Evolutionary conservation across 306 rosid species (phyloP).

Genomic region (Prunus mume): DNA sequence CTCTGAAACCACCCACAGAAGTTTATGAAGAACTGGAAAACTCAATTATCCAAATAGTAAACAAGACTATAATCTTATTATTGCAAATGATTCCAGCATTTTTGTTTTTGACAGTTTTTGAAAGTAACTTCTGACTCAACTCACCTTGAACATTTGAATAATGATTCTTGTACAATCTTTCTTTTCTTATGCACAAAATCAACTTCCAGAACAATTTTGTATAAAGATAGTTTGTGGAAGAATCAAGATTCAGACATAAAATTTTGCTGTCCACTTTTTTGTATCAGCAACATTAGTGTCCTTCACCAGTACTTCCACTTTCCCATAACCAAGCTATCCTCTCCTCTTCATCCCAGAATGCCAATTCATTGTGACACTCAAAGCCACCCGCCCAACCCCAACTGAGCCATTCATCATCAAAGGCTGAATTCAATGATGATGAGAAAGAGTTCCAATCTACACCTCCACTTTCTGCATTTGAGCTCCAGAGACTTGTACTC

Average conservation of each 20-base stretch:
- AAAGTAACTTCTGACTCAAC: neutral
- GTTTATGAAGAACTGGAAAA: neutral
- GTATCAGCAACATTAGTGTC: neutral
- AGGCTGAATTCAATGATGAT: conserved; percentile 39
- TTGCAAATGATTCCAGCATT: neutral
- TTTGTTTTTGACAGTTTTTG: neutral
- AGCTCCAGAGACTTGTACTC: conserved; percentile 31
- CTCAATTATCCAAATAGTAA: neutral
- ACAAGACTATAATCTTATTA: neutral
- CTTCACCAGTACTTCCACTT: conserved; percentile 21
- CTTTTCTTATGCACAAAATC: neutral
- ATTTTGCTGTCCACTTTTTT: neutral
- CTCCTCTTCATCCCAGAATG: conserved; percentile 35
- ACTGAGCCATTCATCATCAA: conserved; percentile 48
- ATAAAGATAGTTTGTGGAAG: neutral
- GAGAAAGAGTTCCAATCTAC: conserved; percentile 35
- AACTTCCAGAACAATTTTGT: neutral
- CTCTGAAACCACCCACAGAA: neutral
- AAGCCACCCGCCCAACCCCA: conserved; percentile 45
- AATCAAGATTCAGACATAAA: neutral
- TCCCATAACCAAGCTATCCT: conserved; percentile 45
- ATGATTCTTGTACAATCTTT: neutral
- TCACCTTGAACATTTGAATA: neutral
- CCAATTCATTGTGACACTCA: conserved; percentile 27
- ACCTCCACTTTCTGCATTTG: conserved; percentile 31